Evolutionary conservation across 2,329 filamentous ascomycete species (phyloP).

Genomic region (Thielaviopsis musarum): DNA sequence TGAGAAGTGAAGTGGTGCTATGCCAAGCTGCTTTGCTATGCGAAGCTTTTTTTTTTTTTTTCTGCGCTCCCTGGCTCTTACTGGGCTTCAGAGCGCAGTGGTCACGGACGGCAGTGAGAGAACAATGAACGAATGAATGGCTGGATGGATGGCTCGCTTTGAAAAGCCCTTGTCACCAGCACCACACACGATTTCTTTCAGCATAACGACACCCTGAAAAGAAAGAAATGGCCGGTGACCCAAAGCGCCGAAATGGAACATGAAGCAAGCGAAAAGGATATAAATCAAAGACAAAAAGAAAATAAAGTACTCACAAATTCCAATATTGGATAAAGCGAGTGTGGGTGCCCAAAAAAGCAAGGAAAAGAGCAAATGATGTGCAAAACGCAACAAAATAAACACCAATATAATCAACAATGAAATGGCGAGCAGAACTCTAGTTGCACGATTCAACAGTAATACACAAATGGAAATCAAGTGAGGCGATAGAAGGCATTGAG

Average conservation of each 20-base stretch:
- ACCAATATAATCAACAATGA: neutral
- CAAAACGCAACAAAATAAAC: slow-evolving; percentile 1
- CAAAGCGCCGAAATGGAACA: neutral
- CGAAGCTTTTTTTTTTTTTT: neutral
- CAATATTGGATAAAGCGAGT: neutral
- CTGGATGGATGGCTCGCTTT: neutral
- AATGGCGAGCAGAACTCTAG: neutral
- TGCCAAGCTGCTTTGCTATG: neutral
- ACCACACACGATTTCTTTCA: neutral
- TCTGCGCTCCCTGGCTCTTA: neutral
- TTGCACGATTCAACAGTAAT: neutral
- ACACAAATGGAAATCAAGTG: neutral
- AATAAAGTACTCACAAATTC: neutral
- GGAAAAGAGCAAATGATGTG: neutral
- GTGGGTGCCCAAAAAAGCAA: neutral
- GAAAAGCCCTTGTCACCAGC: neutral
- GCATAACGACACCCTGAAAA: neutral
- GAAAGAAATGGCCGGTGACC: neutral
- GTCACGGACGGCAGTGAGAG: neutral
- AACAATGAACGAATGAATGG: neutral
- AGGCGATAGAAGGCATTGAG: slow-evolving; percentile 1
- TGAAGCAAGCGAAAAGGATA: neutral
- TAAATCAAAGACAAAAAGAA: neutral
- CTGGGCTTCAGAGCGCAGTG: neutral
- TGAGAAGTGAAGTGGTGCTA: neutral